These are phyloP conservation scores for Aspergillus sp. DNA, from an alignment of 2,329 filamentous ascomycete species.

Conservation along the genomic window DNA sequence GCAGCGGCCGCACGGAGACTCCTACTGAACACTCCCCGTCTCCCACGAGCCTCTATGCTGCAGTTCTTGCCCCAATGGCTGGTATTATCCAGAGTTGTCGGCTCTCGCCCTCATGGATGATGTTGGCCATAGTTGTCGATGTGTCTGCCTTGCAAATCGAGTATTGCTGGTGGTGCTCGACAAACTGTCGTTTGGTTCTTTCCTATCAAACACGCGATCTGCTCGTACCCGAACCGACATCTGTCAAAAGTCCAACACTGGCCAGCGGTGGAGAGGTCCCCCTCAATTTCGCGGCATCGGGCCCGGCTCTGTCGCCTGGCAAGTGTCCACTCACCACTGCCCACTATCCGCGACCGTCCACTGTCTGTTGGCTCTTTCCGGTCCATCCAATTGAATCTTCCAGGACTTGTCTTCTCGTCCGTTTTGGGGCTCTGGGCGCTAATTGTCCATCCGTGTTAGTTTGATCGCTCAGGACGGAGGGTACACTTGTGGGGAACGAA, in stretches of 20 bases:
- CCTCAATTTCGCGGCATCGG: neutral
- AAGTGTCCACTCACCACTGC: neutral
- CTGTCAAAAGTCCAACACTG: neutral
- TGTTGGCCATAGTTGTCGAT: too few species aligned
- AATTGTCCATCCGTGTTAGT: neutral
- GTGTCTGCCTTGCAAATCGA: neutral
- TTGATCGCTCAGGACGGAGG: neutral
- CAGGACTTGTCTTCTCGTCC: neutral
- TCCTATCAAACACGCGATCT: slow-evolving; percentile 13
- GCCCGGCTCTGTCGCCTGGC: neutral
- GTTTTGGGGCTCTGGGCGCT: neutral
- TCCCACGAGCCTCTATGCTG: neutral
- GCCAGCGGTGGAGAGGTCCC: neutral
- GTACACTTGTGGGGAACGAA: neutral
- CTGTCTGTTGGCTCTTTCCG: neutral
- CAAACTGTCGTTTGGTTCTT: neutral
- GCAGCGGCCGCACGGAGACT: too few species aligned
- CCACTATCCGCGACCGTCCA: neutral
- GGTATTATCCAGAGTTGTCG: neutral
- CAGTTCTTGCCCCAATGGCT: neutral
- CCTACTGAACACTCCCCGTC: too few species aligned
- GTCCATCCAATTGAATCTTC: neutral
- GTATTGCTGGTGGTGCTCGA: neutral
- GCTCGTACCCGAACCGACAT: slow-evolving; percentile 11
- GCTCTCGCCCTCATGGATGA: neutral